A percentile compares a stretch with the other conserved stretches of the same genome.
Evolutionary conservation across 1,139 yeast species (phyloP).

Genomic region (Geotrichum histeridarum): DNA sequence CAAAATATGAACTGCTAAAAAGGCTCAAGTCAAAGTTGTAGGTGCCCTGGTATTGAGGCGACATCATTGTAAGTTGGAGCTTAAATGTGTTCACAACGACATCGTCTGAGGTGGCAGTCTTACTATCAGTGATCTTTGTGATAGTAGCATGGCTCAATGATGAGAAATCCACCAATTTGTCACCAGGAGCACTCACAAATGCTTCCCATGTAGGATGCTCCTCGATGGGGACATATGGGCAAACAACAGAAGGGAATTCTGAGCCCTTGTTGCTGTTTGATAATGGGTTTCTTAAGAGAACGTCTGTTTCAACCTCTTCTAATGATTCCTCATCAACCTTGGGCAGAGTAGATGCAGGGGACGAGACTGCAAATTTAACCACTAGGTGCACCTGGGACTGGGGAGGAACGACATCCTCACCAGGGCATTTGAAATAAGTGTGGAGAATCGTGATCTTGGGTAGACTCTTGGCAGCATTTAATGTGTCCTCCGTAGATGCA

Average conservation of each 20-base stretch:
- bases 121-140: constrained; percentile 40
- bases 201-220: constrained; percentile 56
- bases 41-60: constrained; percentile 62
- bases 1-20: constrained; percentile 38
- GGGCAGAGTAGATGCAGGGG: constrained; percentile 42
- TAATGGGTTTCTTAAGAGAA: constrained; percentile 66
- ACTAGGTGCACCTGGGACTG: constrained; percentile 67
- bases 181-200: constrained; percentile 64
- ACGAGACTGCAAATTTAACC: constrained; percentile 68
- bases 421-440: constrained; percentile 81
- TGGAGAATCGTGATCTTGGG: constrained; percentile 67
- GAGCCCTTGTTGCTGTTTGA: constrained; percentile 64
- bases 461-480: constrained; percentile 57
- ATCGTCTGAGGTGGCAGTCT: constrained; percentile 28
- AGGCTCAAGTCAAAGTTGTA: constrained; percentile 47
- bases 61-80: constrained; percentile 62
- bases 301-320: constrained; percentile 50
- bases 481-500: constrained; percentile 44
- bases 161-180: constrained; percentile 69
- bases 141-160: constrained; percentile 52
- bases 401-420: constrained; percentile 75
- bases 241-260: constrained; percentile 52
- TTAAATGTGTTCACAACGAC: constrained; percentile 66
- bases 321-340: constrained; percentile 40
- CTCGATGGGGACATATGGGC: constrained; percentile 70